Conservation (phyloP, 2,329 filamentous ascomycete species). For the Fusarium multiceps region DNA sequence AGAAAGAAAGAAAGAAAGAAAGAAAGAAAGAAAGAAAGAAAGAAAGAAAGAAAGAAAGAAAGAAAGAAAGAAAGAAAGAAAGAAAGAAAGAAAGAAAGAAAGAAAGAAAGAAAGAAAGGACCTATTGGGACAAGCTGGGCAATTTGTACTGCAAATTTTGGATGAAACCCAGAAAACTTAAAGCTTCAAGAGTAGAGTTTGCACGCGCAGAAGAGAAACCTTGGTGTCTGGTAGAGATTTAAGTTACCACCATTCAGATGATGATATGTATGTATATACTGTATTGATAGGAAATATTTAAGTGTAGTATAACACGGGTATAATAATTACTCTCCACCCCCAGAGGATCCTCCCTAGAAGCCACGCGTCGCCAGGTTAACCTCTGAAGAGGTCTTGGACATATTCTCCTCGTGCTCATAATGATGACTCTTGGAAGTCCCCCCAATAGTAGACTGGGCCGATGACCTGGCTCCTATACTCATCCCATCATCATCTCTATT, state of each 20-base stretch:
- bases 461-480: conserved; percentile 37
- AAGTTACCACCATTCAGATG: neutral
- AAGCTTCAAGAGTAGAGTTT: neutral
- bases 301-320: conserved; percentile 24
- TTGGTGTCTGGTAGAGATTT: neutral
- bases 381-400: conserved; percentile 46
- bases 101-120: neutral
- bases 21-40: no score
- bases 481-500: conserved; percentile 32
- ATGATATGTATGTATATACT: neutral
- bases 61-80: no score
- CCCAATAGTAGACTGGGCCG: conserved; percentile 24
- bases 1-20: no score
- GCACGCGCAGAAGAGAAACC: neutral
- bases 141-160: neutral
- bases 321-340: conserved; percentile 9
- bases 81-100: neutral
- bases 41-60: no score
- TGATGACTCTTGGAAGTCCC: conserved; percentile 3
- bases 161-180: accelerated
- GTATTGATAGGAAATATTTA: neutral
- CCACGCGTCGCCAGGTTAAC: conserved; percentile 41
- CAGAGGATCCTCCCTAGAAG: conserved; percentile 11
- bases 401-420: conserved; percentile 34
- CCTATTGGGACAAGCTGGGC: neutral